These are phyloP conservation scores for Coffea humblotiana DNA, from an alignment of 305 asterid genomes.

Conservation along the genomic window DNA sequence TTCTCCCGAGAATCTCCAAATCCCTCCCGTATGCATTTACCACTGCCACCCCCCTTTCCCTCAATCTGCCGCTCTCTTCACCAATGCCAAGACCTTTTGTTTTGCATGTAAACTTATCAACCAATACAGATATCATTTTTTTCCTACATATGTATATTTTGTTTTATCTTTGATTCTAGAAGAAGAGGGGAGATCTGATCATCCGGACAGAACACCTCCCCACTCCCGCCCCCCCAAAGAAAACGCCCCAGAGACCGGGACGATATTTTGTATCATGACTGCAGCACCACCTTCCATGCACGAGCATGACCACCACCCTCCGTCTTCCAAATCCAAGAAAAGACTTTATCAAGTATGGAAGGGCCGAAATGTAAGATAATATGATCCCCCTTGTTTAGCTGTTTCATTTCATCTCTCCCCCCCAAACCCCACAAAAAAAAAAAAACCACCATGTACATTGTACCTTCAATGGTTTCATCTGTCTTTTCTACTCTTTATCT, in stretches of 20 bases:
- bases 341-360: constrained; percentile 83
- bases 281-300: constrained; percentile 30
- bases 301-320: neutral
- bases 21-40: constrained; percentile 26
- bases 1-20: neutral
- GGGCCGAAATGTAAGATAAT: constrained; percentile 74
- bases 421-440: no score
- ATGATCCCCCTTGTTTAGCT: neutral
- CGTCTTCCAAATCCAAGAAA: constrained; percentile 43
- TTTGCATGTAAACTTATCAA: constrained; percentile 27
- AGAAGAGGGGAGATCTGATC: neutral
- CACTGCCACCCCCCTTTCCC: constrained; percentile 28
- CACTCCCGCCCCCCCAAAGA: no score
- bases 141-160: neutral
- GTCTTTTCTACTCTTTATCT: neutral
- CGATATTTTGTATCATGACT: neutral
- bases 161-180: neutral
- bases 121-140: neutral
- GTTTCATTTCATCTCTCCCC: no score
- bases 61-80: constrained; percentile 12
- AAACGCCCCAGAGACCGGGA: neutral
- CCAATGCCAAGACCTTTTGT: constrained; percentile 1
- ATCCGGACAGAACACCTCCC: neutral
- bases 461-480: neutral
- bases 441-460: no score